A percentile compares a stretch with the other conserved stretches of the same genome.
phyloP scores from a whole-genome alignment of 1,284 basidiomycete species.

The Irpex sp. region DNA sequence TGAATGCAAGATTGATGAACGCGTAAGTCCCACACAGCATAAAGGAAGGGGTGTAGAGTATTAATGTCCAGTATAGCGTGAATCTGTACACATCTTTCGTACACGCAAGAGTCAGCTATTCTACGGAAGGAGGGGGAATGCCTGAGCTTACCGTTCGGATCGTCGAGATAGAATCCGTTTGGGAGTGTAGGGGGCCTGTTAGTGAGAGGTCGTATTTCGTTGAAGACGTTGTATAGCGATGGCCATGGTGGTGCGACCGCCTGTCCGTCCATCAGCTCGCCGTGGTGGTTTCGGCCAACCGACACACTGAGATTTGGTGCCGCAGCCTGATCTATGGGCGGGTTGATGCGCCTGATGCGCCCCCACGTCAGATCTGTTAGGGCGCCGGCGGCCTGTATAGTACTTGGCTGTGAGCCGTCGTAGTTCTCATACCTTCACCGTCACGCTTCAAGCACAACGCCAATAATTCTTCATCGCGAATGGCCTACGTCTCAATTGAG shows the following conservation, averaged over 20 bases:
- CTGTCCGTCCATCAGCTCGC: not conserved
- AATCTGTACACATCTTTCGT: conserved; percentile 73
- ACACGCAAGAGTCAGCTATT: not conserved
- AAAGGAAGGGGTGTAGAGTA: conserved; percentile 72
- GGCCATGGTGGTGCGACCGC: conserved; percentile 37
- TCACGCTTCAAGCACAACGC: too few relatives aligned
- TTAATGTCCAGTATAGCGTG: conserved; percentile 82
- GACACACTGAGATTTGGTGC: too few relatives aligned
- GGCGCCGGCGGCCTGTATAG: too few relatives aligned
- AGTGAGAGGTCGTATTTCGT: conserved; percentile 39
- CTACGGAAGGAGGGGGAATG: not conserved
- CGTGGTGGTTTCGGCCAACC: not conserved
- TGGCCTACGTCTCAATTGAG: conserved; percentile 32
- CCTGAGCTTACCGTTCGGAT: conserved; percentile 27
- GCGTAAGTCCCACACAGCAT: conserved; percentile 66
- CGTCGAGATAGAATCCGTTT: conserved; percentile 28
- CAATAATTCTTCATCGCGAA: not conserved
- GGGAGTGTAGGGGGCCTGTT: conserved; percentile 31
- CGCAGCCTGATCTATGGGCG: too few relatives aligned
- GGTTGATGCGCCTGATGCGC: too few relatives aligned
- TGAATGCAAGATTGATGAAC: conserved; percentile 63
- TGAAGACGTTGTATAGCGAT: conserved; percentile 42
- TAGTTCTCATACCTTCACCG: too few relatives aligned
- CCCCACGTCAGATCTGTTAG: too few relatives aligned
- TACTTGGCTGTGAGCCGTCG: too few relatives aligned